Evolutionary conservation across 139 green algal species (phyloP), one percentile per base, ranked within the genome.

Genomic region (Axilococcus clingmanii): DNA sequence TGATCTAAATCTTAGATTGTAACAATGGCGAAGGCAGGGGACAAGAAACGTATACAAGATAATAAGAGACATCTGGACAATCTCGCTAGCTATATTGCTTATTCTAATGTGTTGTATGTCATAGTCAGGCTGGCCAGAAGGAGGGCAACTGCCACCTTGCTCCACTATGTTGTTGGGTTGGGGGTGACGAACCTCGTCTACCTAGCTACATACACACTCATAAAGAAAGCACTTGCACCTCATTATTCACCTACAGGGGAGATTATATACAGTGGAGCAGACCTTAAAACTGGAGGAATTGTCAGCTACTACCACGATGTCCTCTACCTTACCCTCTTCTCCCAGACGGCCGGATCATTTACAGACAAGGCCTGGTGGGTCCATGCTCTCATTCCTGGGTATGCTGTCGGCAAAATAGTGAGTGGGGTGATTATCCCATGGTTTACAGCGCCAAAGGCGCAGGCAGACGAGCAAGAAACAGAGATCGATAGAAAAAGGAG

Each of bases 231-330:
- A 24, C 54, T 69, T 11, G 59, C 68, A 28, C 70, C 80, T 0
- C 40, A 59, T 2, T 87, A 72, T 37, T 50, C 61, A 31, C 11
- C 53, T 0, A 37, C 46, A 5, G 82, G 78, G 6, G 82, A 87
- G 37, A 36, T 91, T 9, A 14, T 82, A 1, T 76, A 78, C 52
- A 65, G 68, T n/a, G 82, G 82, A 1, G 67, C 65, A 16, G 78
- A 91, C 37, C 59, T 89, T 4, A 72, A 25, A 40, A 75, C 75
- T 35, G 73, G 70, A 4, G 78, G 81, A 27, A 64, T 77, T n/a
- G 57, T 71, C 30, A 55, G 32, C 2, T 89, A 91, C 57, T 83
- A 75, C 53, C 71, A 84, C 23, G 82, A 91, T 43, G 17, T 80
- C 3, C 60, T 86, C 11, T 91, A 88, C 48, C 61, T 89, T n/a